Base-by-base conservation (phyloP, 2,329 filamentous ascomycete genomes). In the Fusarium clavum region DNA sequence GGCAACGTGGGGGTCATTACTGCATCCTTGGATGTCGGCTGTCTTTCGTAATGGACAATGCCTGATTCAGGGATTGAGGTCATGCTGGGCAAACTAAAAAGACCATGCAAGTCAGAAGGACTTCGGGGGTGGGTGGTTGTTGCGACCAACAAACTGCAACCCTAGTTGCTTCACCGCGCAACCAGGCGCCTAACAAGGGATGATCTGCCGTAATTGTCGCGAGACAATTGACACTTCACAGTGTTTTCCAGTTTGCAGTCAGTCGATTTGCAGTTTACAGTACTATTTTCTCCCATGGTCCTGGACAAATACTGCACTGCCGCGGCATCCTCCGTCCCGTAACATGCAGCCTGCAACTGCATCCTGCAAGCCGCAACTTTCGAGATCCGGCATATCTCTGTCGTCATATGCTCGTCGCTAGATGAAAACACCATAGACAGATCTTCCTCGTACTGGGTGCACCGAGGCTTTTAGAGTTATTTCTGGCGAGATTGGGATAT, bases 71-170 rank as follows among this genome's bases (percentile, higher is more conserved):
- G 67, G 64, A 73, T 64, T 65, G 45, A 63, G 64, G 61, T 64
- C 64, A 71, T 70, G 68, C 67, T 44, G 47, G 41, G 40, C 63
- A 56, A 38, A 34, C 62, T 61, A 61, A 34, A 29, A 67, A 71
- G 65, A 56, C 72, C 67, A 74, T 74, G 72, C 72, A 74, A 73
- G 72, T 74, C 70, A 74, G 70, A 73, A 74, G 59, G 61, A 59
- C 64, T 73, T 59, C 44, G 54, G 72, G 70, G 51, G 65, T 71
- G 70, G 51, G 68, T 71, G 62, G 38, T 66, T 38, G 48, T 46
- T 67, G 44, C 38, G 32, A 66, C 61, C 48, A 47, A 34, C 27
- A 40, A 18, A 62, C 24, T 45, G 49, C 49, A 45, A 43, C 45
- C 32, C 34, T 53, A n/a, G 49, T 25, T 41, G 24, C 32, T 53